These are phyloP conservation scores for Stagonosporopsis vannaccii DNA, from an alignment of 2,329 filamentous ascomycete genomes.

Conservation along the genomic window DNA sequence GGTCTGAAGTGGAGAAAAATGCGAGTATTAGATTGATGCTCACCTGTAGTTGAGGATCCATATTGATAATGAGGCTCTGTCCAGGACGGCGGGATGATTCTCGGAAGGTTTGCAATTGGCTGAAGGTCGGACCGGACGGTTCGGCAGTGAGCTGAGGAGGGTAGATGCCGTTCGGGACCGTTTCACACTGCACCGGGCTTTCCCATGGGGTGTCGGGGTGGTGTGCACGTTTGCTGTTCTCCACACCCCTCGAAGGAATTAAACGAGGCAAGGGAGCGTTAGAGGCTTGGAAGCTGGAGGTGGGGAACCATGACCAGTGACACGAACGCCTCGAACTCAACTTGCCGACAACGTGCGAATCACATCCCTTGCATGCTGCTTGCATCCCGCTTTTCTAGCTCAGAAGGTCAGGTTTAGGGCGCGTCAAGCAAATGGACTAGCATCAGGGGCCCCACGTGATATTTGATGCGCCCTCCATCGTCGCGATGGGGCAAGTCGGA, in stretches of 20 bases:
- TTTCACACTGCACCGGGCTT: slow-evolving; percentile 9
- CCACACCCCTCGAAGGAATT: slow-evolving; percentile 6
- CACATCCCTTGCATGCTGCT: slow-evolving; percentile 10
- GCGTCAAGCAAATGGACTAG: slow-evolving; percentile 3
- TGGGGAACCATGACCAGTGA: slow-evolving; percentile 16
- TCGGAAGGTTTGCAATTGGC: slow-evolving; percentile 22
- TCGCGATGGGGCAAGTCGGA: slow-evolving; percentile 16
- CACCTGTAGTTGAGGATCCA: slow-evolving; percentile 18
- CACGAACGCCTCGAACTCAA: slow-evolving; percentile 17
- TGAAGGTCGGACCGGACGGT: slow-evolving; percentile 23
- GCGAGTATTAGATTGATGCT: slow-evolving; percentile 8
- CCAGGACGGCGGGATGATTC: slow-evolving; percentile 13
- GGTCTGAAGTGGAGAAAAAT: not conserved
- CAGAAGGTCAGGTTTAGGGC: not conserved
- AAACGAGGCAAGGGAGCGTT: slow-evolving; percentile 22
- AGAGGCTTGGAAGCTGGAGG: slow-evolving; percentile 16
- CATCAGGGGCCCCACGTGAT: slow-evolving; percentile 10
- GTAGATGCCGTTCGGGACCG: slow-evolving; percentile 1
- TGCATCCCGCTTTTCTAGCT: slow-evolving; percentile 1
- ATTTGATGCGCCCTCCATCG: not conserved
- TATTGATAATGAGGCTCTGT: slow-evolving; percentile 18
- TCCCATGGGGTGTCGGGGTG: slow-evolving; percentile 22
- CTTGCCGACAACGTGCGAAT: slow-evolving; percentile 32
- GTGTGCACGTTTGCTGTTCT: slow-evolving; percentile 11
- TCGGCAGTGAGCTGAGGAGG: slow-evolving; percentile 6